These are phyloP conservation scores for Saururus chinensis DNA, from an alignment of 164 flowering plant species.

Conservation along the genomic window DNA sequence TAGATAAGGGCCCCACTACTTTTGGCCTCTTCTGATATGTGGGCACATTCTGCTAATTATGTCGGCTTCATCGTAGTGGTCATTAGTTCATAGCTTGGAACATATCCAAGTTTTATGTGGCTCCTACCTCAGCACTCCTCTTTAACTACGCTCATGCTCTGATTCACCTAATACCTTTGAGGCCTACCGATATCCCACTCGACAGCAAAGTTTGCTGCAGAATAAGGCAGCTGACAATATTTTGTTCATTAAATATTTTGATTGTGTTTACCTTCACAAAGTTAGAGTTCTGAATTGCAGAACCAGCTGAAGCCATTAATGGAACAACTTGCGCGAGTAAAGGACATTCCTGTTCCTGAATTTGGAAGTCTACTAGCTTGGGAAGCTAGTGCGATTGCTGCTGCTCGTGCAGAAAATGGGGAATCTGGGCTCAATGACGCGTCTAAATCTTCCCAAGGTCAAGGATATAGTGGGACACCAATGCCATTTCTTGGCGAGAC, in stretches of 20 bases:
- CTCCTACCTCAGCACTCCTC: too few species aligned
- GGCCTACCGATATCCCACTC: too few species aligned
- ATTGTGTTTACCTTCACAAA: not conserved
- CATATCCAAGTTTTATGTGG: too few species aligned
- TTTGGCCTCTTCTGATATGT: too few species aligned
- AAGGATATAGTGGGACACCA: conserved; percentile 62
- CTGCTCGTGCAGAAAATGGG: conserved; percentile 45
- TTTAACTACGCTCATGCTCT: too few species aligned
- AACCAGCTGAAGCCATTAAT: conserved; percentile 74
- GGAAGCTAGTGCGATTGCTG: conserved; percentile 76
- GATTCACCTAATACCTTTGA: too few species aligned
- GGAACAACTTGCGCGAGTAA: conserved; percentile 76
- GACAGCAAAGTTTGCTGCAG: too few species aligned
- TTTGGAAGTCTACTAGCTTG: conserved; percentile 84
- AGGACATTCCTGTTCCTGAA: conserved; percentile 78
- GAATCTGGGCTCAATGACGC: conserved; percentile 51
- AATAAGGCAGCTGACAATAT: too few species aligned
- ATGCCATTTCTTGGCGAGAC: conserved; percentile 88
- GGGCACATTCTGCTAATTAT: too few species aligned
- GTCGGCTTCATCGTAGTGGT: too few species aligned
- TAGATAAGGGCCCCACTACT: too few species aligned
- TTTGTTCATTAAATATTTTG: not conserved
- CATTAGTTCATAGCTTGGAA: too few species aligned
- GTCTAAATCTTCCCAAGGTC: conserved; percentile 53
- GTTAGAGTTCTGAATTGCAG: conserved; percentile 30